These are phyloP conservation scores for Vinca minor DNA, from an alignment of 257 asterid species.

Conservation along the genomic window DNA sequence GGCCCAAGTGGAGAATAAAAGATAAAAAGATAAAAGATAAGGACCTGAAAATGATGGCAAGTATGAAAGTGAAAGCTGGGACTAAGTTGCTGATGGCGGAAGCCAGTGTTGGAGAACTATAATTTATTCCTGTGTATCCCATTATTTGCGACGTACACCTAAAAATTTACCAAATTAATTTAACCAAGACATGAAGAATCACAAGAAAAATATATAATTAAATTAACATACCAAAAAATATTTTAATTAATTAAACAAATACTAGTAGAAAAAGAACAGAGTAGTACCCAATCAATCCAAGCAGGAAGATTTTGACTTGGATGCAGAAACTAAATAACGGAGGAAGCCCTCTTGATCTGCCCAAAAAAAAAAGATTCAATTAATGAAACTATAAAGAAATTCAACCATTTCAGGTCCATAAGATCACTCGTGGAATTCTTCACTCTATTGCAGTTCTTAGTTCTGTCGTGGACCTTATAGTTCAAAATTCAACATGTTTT, in stretches of 20 bases:
- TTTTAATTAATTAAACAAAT: neutral
- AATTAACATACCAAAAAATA: neutral
- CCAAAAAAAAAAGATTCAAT: neutral
- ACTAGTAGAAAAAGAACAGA: neutral
- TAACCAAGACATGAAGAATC: neutral
- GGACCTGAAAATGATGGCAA: constrained; percentile 36
- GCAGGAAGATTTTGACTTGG: constrained; percentile 46
- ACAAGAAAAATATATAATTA: neutral
- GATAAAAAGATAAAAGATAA: neutral
- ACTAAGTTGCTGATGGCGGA: constrained; percentile 67
- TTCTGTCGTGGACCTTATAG: too few relatives aligned
- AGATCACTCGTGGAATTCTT: neutral
- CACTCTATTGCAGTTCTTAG: neutral
- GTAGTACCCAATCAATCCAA: constrained; percentile 71
- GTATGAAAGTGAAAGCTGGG: constrained; percentile 60
- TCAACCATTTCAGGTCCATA: neutral
- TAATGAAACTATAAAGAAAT: neutral
- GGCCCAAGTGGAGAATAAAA: too few relatives aligned
- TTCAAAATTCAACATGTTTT: too few relatives aligned
- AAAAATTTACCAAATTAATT: neutral
- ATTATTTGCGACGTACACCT: constrained; percentile 27
- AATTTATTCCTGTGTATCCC: constrained; percentile 42
- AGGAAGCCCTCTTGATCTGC: constrained; percentile 60
- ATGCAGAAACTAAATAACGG: constrained; percentile 35
- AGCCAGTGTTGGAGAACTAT: constrained; percentile 73